phyloP scores from a whole-genome alignment of 352 stramenopile species.

The Pseudoperonospora humuli region DNA sequence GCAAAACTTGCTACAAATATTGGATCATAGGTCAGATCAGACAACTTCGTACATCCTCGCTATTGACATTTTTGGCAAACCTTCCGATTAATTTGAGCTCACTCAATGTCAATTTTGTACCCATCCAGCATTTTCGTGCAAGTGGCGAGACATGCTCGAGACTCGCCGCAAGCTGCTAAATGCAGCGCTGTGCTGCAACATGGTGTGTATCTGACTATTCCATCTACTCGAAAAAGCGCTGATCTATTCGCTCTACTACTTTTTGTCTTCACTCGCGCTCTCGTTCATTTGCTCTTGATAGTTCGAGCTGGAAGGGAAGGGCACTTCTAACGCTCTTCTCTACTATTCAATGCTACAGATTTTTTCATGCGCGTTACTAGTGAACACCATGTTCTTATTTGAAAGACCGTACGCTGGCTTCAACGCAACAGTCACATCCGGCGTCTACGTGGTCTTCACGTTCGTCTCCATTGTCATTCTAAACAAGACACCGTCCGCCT shows the following conservation, averaged over 20 bases:
- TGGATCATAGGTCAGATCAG: too few species aligned
- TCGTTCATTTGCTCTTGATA: background rate
- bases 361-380: conserved; percentile 47
- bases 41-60: too few species aligned
- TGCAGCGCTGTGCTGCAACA: conserved; percentile 49
- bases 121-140: too few species aligned
- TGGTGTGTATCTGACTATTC: conserved; percentile 33
- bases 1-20: too few species aligned
- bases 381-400: conserved; percentile 65
- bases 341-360: conserved; percentile 23
- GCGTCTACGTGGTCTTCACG: conserved; percentile 56
- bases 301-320: background rate
- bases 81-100: too few species aligned
- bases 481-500: conserved; percentile 75
- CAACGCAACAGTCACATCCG: conserved; percentile 50
- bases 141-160: conserved; percentile 52
- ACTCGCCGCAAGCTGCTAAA: conserved; percentile 67
- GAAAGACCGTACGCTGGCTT: conserved; percentile 66
- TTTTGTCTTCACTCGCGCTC: conserved; percentile 1
- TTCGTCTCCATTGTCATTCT: conserved; percentile 69
- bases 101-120: too few species aligned
- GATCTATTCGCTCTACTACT: conserved; percentile 1
- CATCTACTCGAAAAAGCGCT: background rate
- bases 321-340: conserved; percentile 1
- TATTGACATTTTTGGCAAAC: too few species aligned